Conservation (phyloP, 345 rosid species). For the Cardamine chenopodiifolia region DNA sequence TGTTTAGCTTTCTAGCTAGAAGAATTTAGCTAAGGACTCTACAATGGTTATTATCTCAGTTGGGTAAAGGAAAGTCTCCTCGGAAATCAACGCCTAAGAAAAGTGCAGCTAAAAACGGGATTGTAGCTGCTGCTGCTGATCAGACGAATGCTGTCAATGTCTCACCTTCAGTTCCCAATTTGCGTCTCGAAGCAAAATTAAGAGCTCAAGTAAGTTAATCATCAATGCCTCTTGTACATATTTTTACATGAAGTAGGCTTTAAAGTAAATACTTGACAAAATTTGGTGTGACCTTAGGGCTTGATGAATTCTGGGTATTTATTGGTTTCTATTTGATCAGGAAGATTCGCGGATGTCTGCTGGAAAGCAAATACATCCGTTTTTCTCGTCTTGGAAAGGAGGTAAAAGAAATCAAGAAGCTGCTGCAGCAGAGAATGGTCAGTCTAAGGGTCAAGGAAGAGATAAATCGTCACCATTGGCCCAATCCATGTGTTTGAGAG, state of each 20-base stretch:
- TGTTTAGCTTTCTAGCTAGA: constrained; percentile 9
- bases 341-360: constrained; percentile 70
- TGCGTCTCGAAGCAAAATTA: constrained; percentile 77
- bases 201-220: constrained; percentile 66
- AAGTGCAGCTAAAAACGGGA: constrained; percentile 44
- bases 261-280: not conserved
- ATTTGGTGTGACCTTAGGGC: constrained; percentile 3
- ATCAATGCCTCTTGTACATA: not conserved
- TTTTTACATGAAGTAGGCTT: constrained; percentile 1
- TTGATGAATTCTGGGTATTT: not conserved
- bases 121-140: constrained; percentile 30
- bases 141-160: constrained; percentile 32
- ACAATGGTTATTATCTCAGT: not conserved
- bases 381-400: constrained; percentile 63
- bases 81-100: constrained; percentile 59
- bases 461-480: constrained; percentile 45
- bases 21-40: constrained; percentile 4
- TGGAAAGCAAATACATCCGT: constrained; percentile 84
- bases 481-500: constrained; percentile 93
- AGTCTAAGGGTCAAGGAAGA: constrained; percentile 41
- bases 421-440: constrained; percentile 39
- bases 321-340: constrained; percentile 53
- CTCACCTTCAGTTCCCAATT: constrained; percentile 55
- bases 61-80: constrained; percentile 49
- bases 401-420: constrained; percentile 56